Conservation (phyloP, 1,284 basidiomycete genomes). For the Leccinum subrobustum region DNA sequence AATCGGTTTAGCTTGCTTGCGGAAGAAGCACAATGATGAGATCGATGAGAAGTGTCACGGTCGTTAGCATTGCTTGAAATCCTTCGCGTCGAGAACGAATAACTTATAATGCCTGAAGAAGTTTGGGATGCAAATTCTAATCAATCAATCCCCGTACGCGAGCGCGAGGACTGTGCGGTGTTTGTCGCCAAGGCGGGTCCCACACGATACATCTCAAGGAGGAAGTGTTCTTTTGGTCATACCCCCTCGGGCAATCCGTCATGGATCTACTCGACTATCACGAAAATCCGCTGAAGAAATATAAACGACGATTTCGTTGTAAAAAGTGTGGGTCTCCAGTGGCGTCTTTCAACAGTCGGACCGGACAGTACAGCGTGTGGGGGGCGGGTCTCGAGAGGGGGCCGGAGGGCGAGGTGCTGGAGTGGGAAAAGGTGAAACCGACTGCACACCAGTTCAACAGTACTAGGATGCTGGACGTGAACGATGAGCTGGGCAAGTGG, state of each 20-base stretch:
- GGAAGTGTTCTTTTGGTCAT: conserved; percentile 52
- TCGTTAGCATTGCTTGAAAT: no score
- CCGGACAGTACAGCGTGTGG: conserved; percentile 51
- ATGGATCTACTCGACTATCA: conserved; percentile 43
- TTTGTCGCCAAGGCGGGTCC: no score
- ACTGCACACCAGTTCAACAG: conserved; percentile 65
- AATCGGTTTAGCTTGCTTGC: no score
- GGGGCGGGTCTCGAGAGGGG: conserved; percentile 53
- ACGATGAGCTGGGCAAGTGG: conserved; percentile 59
- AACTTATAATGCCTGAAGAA: no score
- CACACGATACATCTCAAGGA: conserved; percentile 57
- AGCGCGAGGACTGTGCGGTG: no score
- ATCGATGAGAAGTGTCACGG: no score
- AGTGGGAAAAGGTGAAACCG: conserved; percentile 53
- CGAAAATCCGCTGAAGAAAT: conserved; percentile 45
- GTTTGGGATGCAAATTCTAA: no score
- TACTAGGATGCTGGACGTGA: conserved; percentile 55
- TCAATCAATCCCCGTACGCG: no score
- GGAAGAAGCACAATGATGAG: no score
- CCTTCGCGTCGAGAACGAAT: no score
- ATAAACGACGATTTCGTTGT: conserved; percentile 60
- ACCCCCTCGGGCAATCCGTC: conserved; percentile 31
- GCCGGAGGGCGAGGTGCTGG: conserved; percentile 44
- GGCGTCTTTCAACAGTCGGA: conserved; percentile 47
- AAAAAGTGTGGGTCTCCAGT: conserved; percentile 54